These are phyloP conservation scores for Sclerotinia subarctica DNA, from an alignment of 2,329 filamentous ascomycete species.

Conservation along the genomic window DNA sequence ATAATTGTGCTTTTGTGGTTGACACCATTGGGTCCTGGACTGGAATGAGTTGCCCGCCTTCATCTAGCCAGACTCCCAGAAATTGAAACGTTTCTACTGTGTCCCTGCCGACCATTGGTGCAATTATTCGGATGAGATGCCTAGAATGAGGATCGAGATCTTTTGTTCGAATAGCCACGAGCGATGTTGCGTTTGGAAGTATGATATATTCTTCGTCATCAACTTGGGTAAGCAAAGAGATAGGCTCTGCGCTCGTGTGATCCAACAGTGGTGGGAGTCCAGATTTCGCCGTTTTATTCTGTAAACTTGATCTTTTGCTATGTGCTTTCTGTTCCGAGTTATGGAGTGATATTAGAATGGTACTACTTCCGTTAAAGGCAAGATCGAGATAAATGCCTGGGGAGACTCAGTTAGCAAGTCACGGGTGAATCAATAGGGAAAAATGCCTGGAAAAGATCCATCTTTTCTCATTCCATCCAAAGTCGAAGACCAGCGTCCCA, in stretches of 20 bases:
- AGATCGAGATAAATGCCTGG: conserved; percentile 35
- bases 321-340: conserved; percentile 14
- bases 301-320: neutral
- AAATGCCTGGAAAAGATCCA: conserved; percentile 33
- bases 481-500: conserved; percentile 32
- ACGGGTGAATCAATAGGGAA: neutral
- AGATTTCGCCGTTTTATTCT: neutral
- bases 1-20: neutral
- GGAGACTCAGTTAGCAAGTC: neutral
- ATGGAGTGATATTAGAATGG: conserved; percentile 29
- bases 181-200: conserved; percentile 30
- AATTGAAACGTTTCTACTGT: conserved; percentile 30
- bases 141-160: conserved; percentile 23
- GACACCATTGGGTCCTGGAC: neutral
- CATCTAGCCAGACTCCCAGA: conserved; percentile 33
- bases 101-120: conserved; percentile 29
- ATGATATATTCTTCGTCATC: conserved; percentile 34
- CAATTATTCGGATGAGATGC: conserved; percentile 33
- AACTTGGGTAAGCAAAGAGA: conserved; percentile 32
- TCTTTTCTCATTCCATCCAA: conserved; percentile 28
- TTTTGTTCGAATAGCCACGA: conserved; percentile 25
- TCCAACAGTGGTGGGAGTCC: conserved; percentile 25
- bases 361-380: conserved; percentile 27
- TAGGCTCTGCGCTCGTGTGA: conserved; percentile 26
- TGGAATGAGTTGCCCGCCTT: conserved; percentile 27